A percentile compares a stretch with the other conserved stretches of the same genome.
Conservation (phyloP, 2,329 filamentous ascomycete species). For the Lecanicillium sp. region DNA sequence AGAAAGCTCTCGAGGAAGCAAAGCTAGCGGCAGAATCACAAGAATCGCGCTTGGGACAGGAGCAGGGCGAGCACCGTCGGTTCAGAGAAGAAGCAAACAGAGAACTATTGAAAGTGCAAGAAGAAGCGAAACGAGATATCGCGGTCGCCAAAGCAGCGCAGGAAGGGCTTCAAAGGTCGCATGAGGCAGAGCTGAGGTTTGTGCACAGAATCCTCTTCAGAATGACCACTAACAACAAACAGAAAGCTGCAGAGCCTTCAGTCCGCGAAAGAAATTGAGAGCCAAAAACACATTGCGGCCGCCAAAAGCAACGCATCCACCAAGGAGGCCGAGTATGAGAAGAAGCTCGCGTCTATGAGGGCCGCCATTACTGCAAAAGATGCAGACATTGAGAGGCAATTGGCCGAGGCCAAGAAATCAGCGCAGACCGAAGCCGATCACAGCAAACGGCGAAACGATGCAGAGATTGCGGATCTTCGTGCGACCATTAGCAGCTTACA, state of each 20-base stretch:
- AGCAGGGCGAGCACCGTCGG: conserved; percentile 65
- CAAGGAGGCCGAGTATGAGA: conserved; percentile 31
- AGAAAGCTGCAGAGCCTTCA: conserved; percentile 30
- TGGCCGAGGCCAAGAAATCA: conserved; percentile 42
- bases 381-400: conserved; percentile 32
- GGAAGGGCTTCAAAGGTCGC: conserved; percentile 62
- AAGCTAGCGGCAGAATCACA: conserved; percentile 42
- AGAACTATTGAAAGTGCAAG: conserved; percentile 36
- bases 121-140: conserved; percentile 40
- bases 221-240: conserved; percentile 16
- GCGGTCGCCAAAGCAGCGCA: conserved; percentile 44
- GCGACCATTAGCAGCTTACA: conserved; percentile 56
- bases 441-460: conserved; percentile 45
- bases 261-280: conserved; percentile 22
- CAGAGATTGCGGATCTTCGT: conserved; percentile 57
- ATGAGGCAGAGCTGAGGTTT: conserved; percentile 59
- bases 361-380: conserved; percentile 9
- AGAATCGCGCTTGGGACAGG: conserved; percentile 58
- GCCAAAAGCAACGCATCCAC: conserved; percentile 19
- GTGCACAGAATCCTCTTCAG: conserved; percentile 13
- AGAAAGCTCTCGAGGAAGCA: conserved; percentile 42
- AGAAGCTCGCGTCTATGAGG: conserved; percentile 13
- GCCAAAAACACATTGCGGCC: conserved; percentile 24
- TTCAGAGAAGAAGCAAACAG: conserved; percentile 52
- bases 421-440: conserved; percentile 45